phyloP scores from a whole-genome alignment of 1,284 basidiomycete genomes.

The Sporisorium exsertum region DNA sequence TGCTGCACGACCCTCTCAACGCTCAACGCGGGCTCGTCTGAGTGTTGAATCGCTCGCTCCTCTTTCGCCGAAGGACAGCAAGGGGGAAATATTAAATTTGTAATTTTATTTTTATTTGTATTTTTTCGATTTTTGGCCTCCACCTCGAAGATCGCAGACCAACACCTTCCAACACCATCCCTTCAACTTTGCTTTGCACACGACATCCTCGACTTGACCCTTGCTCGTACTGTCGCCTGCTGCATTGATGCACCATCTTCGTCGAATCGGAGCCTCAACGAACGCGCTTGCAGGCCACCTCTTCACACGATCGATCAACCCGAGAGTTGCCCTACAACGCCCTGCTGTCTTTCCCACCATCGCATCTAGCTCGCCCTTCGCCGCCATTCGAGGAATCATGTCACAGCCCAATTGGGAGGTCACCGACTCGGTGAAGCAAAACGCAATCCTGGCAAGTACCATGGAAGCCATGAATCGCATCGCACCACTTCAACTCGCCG shows the following conservation, averaged over 20 bases:
- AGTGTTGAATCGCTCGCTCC: background rate
- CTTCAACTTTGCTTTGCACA: background rate
- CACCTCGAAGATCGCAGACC: constrained; percentile 11
- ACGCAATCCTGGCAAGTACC: constrained; percentile 23
- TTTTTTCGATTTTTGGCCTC: constrained; percentile 6
- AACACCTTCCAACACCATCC: constrained; percentile 13
- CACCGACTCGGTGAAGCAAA: constrained; percentile 42
- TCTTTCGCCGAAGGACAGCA: background rate
- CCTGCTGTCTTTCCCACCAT: background rate
- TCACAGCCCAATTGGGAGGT: constrained; percentile 48
- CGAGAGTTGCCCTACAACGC: background rate
- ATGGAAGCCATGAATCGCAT: constrained; percentile 47
- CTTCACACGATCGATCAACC: background rate
- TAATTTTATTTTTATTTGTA: background rate
- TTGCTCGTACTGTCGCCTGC: constrained; percentile 8
- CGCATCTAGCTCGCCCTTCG: background rate
- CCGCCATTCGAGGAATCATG: constrained; percentile 17
- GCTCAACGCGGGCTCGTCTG: no score
- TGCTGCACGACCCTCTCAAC: background rate
- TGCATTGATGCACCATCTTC: constrained; percentile 14
- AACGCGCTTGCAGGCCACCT: background rate
- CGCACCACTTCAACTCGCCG: constrained; percentile 62
- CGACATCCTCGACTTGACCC: background rate
- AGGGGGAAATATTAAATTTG: background rate
- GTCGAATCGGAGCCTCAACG: background rate